A percentile compares a stretch with the other conserved stretches of the same genome.
Evolutionary conservation across 371 early-diverging fungal species (phyloP).

Genomic region (Mortierella sp.): DNA sequence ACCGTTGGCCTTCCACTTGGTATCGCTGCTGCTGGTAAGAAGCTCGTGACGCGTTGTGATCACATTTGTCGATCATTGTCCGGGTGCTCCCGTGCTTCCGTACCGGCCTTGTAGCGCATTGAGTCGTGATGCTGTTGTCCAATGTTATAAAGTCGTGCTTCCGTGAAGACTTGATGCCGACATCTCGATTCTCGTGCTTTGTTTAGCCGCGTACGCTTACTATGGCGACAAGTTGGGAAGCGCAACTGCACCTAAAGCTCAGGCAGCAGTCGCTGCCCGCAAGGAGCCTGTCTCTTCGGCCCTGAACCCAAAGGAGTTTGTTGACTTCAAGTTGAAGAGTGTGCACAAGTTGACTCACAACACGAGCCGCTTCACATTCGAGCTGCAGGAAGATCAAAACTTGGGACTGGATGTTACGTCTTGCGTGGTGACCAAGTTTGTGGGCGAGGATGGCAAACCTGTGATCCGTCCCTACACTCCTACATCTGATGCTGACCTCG

Average conservation of each 20-base stretch:
- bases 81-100: too few relatives aligned
- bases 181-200: background rate
- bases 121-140: too few relatives aligned
- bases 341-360: slow-evolving; percentile 76
- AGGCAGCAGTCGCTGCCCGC: slow-evolving; percentile 35
- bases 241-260: slow-evolving; percentile 5
- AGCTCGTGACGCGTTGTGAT: background rate
- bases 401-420: slow-evolving; percentile 83
- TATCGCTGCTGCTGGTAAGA: slow-evolving; percentile 42
- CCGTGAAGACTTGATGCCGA: background rate
- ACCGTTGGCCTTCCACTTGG: slow-evolving; percentile 50
- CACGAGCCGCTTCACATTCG: slow-evolving; percentile 85
- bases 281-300: slow-evolving; percentile 56
- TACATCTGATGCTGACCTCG: slow-evolving; percentile 72
- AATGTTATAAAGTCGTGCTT: background rate
- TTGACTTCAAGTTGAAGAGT: slow-evolving; percentile 75
- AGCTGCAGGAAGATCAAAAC: slow-evolving; percentile 72
- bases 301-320: slow-evolving; percentile 73
- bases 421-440: slow-evolving; percentile 81
- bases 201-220: slow-evolving; percentile 39
- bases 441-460: slow-evolving; percentile 71
- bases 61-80: too few relatives aligned
- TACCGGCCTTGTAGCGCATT: background rate
- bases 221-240: slow-evolving; percentile 36
- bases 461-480: slow-evolving; percentile 95